Conservation (phyloP, 176 grass and related monocot species). For the Oryza rufipogon region DNA sequence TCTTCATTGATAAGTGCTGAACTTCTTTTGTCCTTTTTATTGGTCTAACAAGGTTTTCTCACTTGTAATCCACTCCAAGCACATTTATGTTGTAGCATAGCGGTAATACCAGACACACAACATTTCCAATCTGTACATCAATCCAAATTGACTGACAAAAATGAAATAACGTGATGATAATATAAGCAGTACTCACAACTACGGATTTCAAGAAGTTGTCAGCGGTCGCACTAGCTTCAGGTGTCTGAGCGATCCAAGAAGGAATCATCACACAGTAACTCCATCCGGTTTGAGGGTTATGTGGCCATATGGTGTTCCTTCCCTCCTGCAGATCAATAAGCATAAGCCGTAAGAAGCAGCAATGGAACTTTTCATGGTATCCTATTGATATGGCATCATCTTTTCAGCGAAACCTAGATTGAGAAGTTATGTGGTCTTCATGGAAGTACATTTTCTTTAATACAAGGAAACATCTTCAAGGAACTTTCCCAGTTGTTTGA, state of each 20-base stretch:
- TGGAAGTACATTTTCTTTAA: neutral
- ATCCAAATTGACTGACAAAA: neutral
- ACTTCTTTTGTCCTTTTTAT: neutral
- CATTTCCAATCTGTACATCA: neutral
- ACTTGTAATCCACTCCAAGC: neutral
- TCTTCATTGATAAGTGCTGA: neutral
- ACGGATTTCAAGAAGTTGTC: conserved; percentile 92
- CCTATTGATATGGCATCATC: neutral
- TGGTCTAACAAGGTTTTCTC: conserved; percentile 14
- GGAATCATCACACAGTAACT: conserved; percentile 97
- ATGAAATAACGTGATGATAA: conserved; percentile 33
- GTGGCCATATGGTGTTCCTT: conserved; percentile 91
- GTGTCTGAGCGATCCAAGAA: conserved; percentile 85
- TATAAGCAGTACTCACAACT: conserved; percentile 72
- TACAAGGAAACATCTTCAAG: neutral
- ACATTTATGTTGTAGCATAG: conserved; percentile 26
- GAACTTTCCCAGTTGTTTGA: neutral
- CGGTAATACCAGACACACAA: neutral
- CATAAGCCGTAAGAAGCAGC: conserved; percentile 6
- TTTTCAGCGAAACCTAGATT: neutral
- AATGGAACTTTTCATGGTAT: neutral
- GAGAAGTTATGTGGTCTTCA: neutral
- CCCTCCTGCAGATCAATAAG: conserved; percentile 64
- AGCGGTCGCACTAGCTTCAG: conserved; percentile 68
- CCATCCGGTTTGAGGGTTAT: conserved; percentile 94